Conservation (phyloP, 179 eudicot species). For the Corrigiola litoralis region DNA sequence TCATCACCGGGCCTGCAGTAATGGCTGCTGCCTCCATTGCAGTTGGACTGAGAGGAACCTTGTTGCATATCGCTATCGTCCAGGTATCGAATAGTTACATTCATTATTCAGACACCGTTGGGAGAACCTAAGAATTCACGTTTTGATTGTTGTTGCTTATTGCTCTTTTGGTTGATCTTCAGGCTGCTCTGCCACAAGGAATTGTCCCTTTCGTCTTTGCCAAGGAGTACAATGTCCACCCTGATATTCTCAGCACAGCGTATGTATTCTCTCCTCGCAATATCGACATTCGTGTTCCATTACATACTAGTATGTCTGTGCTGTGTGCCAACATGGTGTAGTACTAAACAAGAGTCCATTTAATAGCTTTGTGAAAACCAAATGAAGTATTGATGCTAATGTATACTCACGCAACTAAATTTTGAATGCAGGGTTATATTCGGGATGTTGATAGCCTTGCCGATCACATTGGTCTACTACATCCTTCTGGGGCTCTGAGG, state of each 20-base stretch:
- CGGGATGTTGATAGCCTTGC: conserved; percentile 86
- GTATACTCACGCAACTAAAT: too few relatives aligned
- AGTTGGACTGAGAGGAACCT: conserved; percentile 31
- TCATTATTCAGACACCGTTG: too few relatives aligned
- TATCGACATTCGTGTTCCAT: too few relatives aligned
- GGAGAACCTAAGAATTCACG: too few relatives aligned
- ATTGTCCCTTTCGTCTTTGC: conserved; percentile 48
- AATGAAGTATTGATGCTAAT: too few relatives aligned
- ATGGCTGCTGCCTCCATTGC: conserved; percentile 36
- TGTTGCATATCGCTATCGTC: conserved; percentile 35
- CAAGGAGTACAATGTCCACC: conserved; percentile 46
- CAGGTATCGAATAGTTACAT: conserved; percentile 27
- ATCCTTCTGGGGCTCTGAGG: conserved; percentile 58
- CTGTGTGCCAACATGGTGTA: too few relatives aligned
- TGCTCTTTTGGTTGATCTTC: neutral
- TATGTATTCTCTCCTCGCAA: too few relatives aligned
- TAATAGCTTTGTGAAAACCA: too few relatives aligned
- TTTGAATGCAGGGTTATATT: conserved; percentile 63
- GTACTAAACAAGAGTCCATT: neutral
- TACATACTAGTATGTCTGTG: too few relatives aligned
- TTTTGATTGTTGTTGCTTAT: neutral
- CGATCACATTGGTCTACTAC: conserved; percentile 72
- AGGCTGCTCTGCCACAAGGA: conserved; percentile 49
- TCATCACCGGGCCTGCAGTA: conserved; percentile 32
- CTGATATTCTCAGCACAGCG: conserved; percentile 42